Evolutionary conservation across 352 stramenopile species (phyloP), one percentile per base, ranked within the genome.

Genomic region (Pythium phragmiticola): DNA sequence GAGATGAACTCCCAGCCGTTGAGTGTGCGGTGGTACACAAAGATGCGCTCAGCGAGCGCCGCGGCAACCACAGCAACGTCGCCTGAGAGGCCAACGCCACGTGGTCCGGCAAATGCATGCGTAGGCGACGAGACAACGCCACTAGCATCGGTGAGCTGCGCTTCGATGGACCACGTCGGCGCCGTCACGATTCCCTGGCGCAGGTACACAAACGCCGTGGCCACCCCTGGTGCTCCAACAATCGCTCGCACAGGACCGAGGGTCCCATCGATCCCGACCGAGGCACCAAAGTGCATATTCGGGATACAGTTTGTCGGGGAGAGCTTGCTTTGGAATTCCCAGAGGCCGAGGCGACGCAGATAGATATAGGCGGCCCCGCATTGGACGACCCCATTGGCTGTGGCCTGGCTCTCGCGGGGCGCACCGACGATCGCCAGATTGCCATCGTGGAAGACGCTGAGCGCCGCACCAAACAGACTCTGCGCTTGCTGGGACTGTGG

Each of bases 1-100:
- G 76, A 72, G 23, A 78, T 70, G 26, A 84, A 71, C 46, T 66
- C 72, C 87, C 87, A 94, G 0, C 69, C 72, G 48, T 62, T 63
- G 12, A 73, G 43, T 13, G 60, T 72, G 17, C 78, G 81, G 50
- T 92, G 87, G 65, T 90, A 94, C 11, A 95, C 77, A 45, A 81
- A 93, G 11, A 89, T 73, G 11, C 70, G 74, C 59, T 90, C 79
- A 39, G 81, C 70, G 0, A 80, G 82, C 0, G 89, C 82, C 1
- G 92, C 93, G n/a, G 87, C 93, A 11, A 98, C 80, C 50, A 96
- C 94, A 7, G 87, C 87, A 23, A 98, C 69, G 51, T 98, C 88
- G 17, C 85, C 91, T 26, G 80, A 77, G 33, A 98, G 81, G 0
- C 77, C 84, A 13, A 98, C 84, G 3, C 79, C 80, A 48, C 86